A percentile compares a stretch with the other conserved stretches of the same genome.
phyloP scores from a whole-genome alignment of 441 rosid species.

The Iberis amara region DNA sequence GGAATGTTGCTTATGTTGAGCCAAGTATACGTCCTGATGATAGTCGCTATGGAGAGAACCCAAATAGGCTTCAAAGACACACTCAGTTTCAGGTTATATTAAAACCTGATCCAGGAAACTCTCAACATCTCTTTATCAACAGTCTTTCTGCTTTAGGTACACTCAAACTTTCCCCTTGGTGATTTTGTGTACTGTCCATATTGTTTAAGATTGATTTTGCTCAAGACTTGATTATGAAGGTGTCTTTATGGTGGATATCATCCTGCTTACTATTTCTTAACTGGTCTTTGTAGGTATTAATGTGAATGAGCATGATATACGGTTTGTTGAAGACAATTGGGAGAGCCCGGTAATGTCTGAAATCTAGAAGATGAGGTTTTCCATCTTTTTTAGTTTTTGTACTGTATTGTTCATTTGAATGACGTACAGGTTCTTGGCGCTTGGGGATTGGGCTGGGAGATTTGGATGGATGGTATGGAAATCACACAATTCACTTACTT shows the following conservation, averaged over 20 bases:
- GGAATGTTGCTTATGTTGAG: slow-evolving; percentile 96
- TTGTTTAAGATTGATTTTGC: no score
- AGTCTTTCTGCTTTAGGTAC: slow-evolving; percentile 96
- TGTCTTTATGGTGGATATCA: neutral
- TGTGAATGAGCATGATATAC: slow-evolving; percentile 75
- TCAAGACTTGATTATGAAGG: slow-evolving; percentile 1
- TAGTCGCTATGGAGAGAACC: slow-evolving; percentile 96
- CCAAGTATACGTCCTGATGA: slow-evolving; percentile 97
- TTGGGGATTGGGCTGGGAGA: slow-evolving; percentile 99
- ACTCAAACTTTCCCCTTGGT: slow-evolving; percentile 11
- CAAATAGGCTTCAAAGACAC: slow-evolving; percentile 94
- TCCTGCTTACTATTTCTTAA: slow-evolving; percentile 18
- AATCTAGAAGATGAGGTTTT: slow-evolving; percentile 12
- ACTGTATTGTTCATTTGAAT: slow-evolving; percentile 18
- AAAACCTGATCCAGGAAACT: slow-evolving; percentile 97
- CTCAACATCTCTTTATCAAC: slow-evolving; percentile 85
- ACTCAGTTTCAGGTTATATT: slow-evolving; percentile 97
- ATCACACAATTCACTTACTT: slow-evolving; percentile 97
- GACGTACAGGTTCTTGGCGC: slow-evolving; percentile 89
- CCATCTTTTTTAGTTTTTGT: neutral
- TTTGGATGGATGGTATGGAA: slow-evolving; percentile 99
- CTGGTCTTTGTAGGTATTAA: slow-evolving; percentile 59
- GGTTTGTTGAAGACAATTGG: slow-evolving; percentile 99
- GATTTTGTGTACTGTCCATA: no score
- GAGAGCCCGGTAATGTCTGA: slow-evolving; percentile 81